A percentile compares a stretch with the other conserved stretches of the same genome.
Evolutionary conservation across 2,329 filamentous ascomycete species (phyloP).

Genomic region (Akanthomyces uredinophilus): DNA sequence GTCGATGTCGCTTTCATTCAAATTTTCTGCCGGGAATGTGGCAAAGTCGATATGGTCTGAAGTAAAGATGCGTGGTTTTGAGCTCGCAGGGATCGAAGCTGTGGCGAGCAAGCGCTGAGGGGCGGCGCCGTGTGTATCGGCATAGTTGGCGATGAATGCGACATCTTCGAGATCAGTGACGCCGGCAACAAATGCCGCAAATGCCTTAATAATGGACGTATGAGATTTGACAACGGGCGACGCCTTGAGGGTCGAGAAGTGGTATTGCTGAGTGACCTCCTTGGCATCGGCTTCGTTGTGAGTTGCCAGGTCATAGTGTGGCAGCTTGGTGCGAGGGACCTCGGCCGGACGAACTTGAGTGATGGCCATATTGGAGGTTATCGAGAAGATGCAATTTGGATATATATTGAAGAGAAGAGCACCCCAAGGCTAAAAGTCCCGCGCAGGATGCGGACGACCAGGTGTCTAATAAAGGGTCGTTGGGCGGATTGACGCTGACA

Average conservation of each 20-base stretch:
- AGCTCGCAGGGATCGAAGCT: not conserved
- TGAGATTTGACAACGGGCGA: not conserved
- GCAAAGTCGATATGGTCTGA: conserved; percentile 11
- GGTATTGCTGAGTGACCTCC: not conserved
- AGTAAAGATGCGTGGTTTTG: conserved; percentile 4
- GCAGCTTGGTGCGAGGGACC: conserved; percentile 11
- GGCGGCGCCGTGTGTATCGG: not conserved
- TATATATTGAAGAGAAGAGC: not conserved
- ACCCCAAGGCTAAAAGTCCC: not conserved
- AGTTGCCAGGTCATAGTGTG: conserved; percentile 9
- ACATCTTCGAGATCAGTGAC: conserved; percentile 11
- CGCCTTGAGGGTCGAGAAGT: not conserved
- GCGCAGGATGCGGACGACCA: not conserved
- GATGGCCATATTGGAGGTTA: conserved; percentile 5
- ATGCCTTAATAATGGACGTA: not conserved
- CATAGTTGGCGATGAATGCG: conserved; percentile 7
- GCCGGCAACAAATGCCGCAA: conserved; percentile 6
- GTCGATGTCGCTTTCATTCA: not conserved
- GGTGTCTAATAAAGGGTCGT: conserved; percentile 9
- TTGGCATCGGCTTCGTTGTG: conserved; percentile 12
- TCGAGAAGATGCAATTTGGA: not conserved
- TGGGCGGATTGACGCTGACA: conserved; percentile 8
- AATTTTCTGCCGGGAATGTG: not conserved
- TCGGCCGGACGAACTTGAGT: conserved; percentile 3
- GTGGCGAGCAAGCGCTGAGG: not conserved